These are phyloP conservation scores for Alternaria sp. DNA, from an alignment of 2,329 filamentous ascomycete genomes.

Conservation along the genomic window DNA sequence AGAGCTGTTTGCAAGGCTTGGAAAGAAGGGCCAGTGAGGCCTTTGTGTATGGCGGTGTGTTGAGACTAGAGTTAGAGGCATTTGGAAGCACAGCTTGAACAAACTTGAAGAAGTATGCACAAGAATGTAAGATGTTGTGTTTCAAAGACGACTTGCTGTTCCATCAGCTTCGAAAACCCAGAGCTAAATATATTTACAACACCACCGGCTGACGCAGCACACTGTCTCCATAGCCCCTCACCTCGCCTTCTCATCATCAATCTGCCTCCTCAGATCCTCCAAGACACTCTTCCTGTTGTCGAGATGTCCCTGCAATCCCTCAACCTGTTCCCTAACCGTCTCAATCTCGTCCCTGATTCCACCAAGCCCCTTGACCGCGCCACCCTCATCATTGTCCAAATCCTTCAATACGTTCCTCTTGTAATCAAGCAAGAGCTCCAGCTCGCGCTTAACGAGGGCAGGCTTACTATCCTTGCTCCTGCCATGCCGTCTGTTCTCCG, in stretches of 20 bases:
- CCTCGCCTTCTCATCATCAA: slow-evolving; percentile 82
- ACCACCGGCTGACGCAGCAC: neutral
- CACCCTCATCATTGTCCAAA: slow-evolving; percentile 75
- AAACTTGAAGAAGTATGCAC: too few species aligned
- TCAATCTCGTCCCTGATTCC: slow-evolving; percentile 84
- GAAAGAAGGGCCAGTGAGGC: slow-evolving; percentile 1
- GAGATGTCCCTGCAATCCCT: slow-evolving; percentile 85
- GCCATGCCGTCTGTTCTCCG: slow-evolving; percentile 64
- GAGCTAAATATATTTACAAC: neutral
- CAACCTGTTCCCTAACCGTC: slow-evolving; percentile 92
- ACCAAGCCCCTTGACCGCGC: slow-evolving; percentile 70
- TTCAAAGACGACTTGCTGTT: neutral
- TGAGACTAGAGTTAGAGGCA: neutral
- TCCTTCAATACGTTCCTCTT: slow-evolving; percentile 83
- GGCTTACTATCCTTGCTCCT: slow-evolving; percentile 78
- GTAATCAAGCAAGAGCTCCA: slow-evolving; percentile 93
- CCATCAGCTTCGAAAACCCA: neutral
- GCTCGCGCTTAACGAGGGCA: slow-evolving; percentile 89
- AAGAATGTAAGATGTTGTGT: too few species aligned
- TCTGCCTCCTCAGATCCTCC: slow-evolving; percentile 78
- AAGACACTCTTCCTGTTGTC: slow-evolving; percentile 77
- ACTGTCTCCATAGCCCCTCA: neutral
- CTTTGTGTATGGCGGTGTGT: neutral
- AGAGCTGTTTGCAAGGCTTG: slow-evolving; percentile 26
- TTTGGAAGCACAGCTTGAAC: too few species aligned